phyloP scores from a whole-genome alignment of 768 basidiomycete species.

The Kwoniella newhampshirensis region DNA sequence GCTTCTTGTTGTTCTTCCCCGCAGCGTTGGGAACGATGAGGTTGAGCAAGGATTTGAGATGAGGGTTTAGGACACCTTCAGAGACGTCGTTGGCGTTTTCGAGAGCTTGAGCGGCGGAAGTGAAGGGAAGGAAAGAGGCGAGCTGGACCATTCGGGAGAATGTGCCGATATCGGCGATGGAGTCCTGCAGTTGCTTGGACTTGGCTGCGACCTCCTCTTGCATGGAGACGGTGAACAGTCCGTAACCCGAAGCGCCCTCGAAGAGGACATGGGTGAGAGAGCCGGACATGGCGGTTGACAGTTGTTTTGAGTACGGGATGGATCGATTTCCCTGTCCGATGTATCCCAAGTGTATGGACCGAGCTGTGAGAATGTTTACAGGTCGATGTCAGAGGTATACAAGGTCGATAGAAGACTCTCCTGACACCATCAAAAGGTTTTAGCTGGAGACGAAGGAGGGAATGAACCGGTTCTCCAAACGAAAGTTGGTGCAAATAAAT shows the following conservation, averaged over 20 bases:
- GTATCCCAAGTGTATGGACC: neutral
- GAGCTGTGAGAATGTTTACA: neutral
- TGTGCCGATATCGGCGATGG: slow-evolving; percentile 79
- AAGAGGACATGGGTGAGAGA: slow-evolving; percentile 79
- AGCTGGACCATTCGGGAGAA: slow-evolving; percentile 90
- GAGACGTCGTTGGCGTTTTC: slow-evolving; percentile 96
- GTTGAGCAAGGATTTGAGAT: slow-evolving; percentile 37
- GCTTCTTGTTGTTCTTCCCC: slow-evolving; percentile 41
- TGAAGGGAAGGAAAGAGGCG: slow-evolving; percentile 89
- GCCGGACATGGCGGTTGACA: slow-evolving; percentile 49
- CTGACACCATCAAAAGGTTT: slow-evolving; percentile 7
- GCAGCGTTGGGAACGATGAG: slow-evolving; percentile 37
- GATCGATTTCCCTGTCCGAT: neutral
- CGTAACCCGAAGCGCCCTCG: slow-evolving; percentile 92
- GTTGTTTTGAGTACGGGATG: neutral
- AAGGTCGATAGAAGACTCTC: no score
- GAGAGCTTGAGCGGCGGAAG: slow-evolving; percentile 85
- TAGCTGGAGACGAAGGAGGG: neutral
- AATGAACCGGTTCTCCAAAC: neutral
- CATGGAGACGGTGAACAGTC: slow-evolving; percentile 82
- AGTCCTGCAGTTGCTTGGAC: slow-evolving; percentile 74
- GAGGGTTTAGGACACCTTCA: slow-evolving; percentile 65
- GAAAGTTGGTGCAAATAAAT: neutral
- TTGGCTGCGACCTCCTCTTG: slow-evolving; percentile 83
- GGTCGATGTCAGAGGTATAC: no score